Evolutionary conservation across 768 basidiomycete genomes (phyloP), one percentile per base, ranked within the genome.

Genomic region (Leccinum boreale): DNA sequence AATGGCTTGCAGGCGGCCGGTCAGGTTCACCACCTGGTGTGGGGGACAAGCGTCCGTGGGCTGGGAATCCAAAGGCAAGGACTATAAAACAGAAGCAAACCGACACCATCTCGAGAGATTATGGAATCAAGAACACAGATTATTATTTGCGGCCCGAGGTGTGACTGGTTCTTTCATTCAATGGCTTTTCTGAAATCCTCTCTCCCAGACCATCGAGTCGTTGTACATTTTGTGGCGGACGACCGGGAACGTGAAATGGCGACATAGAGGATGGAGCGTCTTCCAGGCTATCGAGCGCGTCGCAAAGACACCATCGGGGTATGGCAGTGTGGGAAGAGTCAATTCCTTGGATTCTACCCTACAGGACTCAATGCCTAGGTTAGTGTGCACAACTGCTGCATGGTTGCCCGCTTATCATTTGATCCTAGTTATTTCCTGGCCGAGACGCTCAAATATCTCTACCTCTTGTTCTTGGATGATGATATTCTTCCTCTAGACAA

Each of bases 111-210:
- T 69, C 69, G 31, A 76, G 81, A 58, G 90, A 92, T 64, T 92
- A 92, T 67, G 56, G 56, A 12, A 64, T 83, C 4, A 66, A 61
- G 52, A 78, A 76, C 55, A 48, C 69, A 6, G 76, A 61, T 19
- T 90, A 90, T 70, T 71, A 87, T 35, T 67, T 90, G 53, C 72
- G 90, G 26, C 90, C 90, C 1, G 89, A 91, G 82, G 89, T 87
- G 46, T 29, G 82, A 4, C 5, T 26, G 17, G 36, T 51, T 10
- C 21, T 58, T 8, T 3, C 17, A 29, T 19, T 42, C 6, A 24
- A n/a, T 6, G 3, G 12, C 17, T 19, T 67, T 33, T 15, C 24
- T 60, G 23, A 56, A 28, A 53, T 28, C 21, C 19, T 24, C 17
- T 50, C 24, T 31, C 29, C 9, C 63, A 92, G 89, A 83, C 90